Evolutionary conservation across 164 flowering plant genomes (phyloP), one percentile per base, ranked within the genome.

Genomic region (Tetracentron sinense): DNA sequence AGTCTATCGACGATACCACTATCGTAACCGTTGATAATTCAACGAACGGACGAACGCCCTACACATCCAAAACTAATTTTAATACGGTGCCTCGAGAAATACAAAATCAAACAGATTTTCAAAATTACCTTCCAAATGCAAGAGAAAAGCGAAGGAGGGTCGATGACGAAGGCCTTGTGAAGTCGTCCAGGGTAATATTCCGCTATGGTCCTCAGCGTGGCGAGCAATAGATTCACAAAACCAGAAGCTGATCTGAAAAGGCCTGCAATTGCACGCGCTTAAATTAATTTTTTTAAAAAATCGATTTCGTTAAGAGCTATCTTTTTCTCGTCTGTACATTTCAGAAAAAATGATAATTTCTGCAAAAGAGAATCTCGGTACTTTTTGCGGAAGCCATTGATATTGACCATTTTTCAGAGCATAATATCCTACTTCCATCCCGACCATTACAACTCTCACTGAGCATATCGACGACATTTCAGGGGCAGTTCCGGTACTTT

Each of bases 231-330:
- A 54, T 87, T 95, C 92, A 88, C 75, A 69, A 90, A 95, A 68
- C 93, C 89, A n/a, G 99, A 85, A 0, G 89, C 98, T 35, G 99
- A 95, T 75, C 92, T 92, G 93, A 85, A 95, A 84, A 82, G 86
- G 85, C 98, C 99, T 95, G 94, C 82, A 82, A 12, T 56, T 54
- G 66, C 74, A 65, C 72, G 67, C 57, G 21, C 33, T 15, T n/a
- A 11, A 33, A 49, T 54, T 26, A 47, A 56, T 4, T n/a, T n/a
- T n/a, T n/a, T n/a, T n/a, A n/a, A n/a, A n/a, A n/a, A n/a, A n/a
- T n/a, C n/a, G n/a, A n/a, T n/a, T n/a, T n/a, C n/a, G n/a, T n/a
- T n/a, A n/a, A n/a, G n/a, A n/a, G n/a, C n/a, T n/a, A n/a, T n/a
- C n/a, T n/a, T n/a, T 48, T 20, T 10, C 42, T 30, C 55, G 29